Base-by-base conservation (phyloP, 768 basidiomycete species). In the Phaffia australis region DNA sequence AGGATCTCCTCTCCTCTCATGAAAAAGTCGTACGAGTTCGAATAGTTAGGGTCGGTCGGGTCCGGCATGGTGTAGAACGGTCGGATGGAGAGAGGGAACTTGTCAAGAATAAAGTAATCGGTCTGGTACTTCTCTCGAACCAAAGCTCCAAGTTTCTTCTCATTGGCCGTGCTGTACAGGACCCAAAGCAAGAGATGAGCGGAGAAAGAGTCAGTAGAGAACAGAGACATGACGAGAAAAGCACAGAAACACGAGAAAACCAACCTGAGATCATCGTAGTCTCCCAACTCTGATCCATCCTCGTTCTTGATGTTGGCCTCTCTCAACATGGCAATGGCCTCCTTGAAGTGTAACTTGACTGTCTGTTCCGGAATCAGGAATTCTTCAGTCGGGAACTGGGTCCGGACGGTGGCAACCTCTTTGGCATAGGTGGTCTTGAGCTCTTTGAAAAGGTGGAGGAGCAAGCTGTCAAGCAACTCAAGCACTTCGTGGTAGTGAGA, bases 11-110 rank as follows among this genome's bases (percentile, higher is more conserved):
- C 92, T 15, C 95, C 95, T 42, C 95, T 84, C 94, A 99, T 97
- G 83, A 99, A 98, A 79, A 99, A 98, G 79, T 99, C 95, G 77
- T 98, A 99, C 27, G 95, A 98, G 78, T 98, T 98, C 60, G 95
- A 97, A 50, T 95, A 80, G 9, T 84, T 85, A 87, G 88, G 85
- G 77, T 98, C 87, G 69, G 83, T 81, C 16, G 94, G 84, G 79
- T 99, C 95, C 65, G 93, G 89, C 95, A 99, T 98, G 64, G 95
- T 99, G 79, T 99, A 99, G 80, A 99, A 99, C 2, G 95, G 95
- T 63, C 95, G 87, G 67, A 98, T 84, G 48, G 82, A 87, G 77
- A 93, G 81, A 5, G 95, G 95, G 83, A 98, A 99, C 78, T 98
- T 99, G 82, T 99, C 95, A 71, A 99, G 86, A 77, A 98, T 98